Evolutionary conservation across 257 asterid species (phyloP).

Genomic region (Nicotiana otophora): DNA sequence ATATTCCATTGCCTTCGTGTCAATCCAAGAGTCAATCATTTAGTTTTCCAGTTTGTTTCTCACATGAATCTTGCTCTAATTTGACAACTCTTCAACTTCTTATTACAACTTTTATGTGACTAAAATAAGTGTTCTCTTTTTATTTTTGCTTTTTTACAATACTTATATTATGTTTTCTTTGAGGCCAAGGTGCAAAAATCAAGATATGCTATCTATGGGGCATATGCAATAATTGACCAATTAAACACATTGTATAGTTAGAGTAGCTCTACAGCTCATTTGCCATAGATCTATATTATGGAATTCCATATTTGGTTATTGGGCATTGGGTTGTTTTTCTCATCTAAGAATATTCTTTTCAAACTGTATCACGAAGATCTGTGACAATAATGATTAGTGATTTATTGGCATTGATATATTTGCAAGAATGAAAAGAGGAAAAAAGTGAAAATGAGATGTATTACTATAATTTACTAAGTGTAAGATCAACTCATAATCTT

Average conservation of each 20-base stretch:
- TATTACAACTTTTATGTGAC: neutral
- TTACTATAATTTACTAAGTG: too few relatives aligned
- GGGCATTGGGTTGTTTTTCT: neutral
- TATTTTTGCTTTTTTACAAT: neutral
- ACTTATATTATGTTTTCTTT: neutral
- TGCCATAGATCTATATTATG: neutral
- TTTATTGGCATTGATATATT: neutral
- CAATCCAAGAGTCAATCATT: neutral
- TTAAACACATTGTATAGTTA: neutral
- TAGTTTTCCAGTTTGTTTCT: neutral
- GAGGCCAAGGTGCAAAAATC: neutral
- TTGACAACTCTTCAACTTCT: neutral
- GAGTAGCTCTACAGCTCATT: neutral
- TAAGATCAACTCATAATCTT: neutral
- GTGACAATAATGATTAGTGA: neutral
- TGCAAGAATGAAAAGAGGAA: neutral
- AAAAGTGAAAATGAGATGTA: neutral
- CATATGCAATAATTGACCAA: slow-evolving; percentile 4
- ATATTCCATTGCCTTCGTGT: neutral
- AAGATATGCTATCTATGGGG: slow-evolving; percentile 1
- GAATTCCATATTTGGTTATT: neutral
- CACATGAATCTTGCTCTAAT: slow-evolving; percentile 1
- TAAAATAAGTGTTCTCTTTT: neutral
- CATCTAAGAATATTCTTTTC: neutral
- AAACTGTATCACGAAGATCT: neutral